These are phyloP conservation scores for Metarhizium robertsii DNA, from an alignment of 2,329 filamentous ascomycete species.

Conservation along the genomic window DNA sequence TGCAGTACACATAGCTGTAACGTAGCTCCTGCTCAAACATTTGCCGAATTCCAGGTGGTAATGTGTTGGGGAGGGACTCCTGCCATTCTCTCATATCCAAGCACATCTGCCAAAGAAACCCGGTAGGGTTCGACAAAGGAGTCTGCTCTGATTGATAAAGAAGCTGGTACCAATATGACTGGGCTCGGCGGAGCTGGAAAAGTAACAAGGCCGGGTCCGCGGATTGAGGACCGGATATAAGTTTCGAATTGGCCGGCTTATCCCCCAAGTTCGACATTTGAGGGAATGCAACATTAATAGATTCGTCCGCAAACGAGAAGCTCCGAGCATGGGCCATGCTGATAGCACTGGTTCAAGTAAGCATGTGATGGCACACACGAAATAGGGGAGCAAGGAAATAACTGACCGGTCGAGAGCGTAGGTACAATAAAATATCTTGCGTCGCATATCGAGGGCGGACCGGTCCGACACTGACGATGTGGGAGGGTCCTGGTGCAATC, in stretches of 20 bases:
- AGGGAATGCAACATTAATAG: conserved; percentile 72
- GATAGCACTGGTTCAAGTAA: conserved; percentile 52
- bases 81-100: conserved; percentile 74
- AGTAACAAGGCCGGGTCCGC: conserved; percentile 67
- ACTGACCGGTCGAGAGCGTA: conserved; percentile 78
- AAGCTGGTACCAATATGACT: conserved; percentile 84
- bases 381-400: neutral
- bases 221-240: conserved; percentile 35
- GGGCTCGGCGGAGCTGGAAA: conserved; percentile 73
- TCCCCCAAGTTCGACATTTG: conserved; percentile 34
- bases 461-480: conserved; percentile 58
- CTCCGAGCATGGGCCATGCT: conserved; percentile 80
- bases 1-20: conserved; percentile 84
- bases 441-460: conserved; percentile 63
- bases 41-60: conserved; percentile 57
- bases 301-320: conserved; percentile 90
- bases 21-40: conserved; percentile 82
- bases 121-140: conserved; percentile 57
- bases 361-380: neutral
- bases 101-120: conserved; percentile 68
- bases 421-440: conserved; percentile 81
- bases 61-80: conserved; percentile 58
- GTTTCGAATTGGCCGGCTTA: conserved; percentile 30
- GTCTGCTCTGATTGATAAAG: conserved; percentile 71
- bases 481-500: conserved; percentile 85